Base-by-base conservation (phyloP, 345 rosid genomes). In the Arabidopsis arenosa region DNA sequence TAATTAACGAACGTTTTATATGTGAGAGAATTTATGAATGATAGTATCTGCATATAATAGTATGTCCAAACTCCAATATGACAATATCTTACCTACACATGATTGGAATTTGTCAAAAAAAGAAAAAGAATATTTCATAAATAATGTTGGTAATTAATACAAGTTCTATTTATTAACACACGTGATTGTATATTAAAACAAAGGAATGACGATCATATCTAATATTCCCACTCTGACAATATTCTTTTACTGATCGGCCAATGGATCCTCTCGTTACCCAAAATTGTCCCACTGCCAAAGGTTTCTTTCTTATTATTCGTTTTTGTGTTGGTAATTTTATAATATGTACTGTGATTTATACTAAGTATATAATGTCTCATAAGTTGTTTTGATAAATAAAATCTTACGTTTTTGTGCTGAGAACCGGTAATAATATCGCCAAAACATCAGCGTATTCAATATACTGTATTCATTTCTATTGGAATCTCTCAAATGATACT, bases 181-280 rank as follows among this genome's bases (percentile, higher is more conserved):
- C 80, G 80, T 77, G 76, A 65, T 77, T 53, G 30, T 56, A 65
- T 71, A 64, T 70, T 56, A 37, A 47, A 70, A 76, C 63, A 68
- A 63, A 69, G 18, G 55, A 79, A 74, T 35, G 32, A 55, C 66
- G 67, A 77, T 70, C 76, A 77, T 64, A 64, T 77, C 72, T 64
- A 64, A 64, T 77, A 71, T 77, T 71, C 73, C 76, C 68, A 71
- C 67, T 77, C 76, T 71, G 76, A 64, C 47, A 72, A 71, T 77
- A 77, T 71, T 65, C 76, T 71, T 77, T 58, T 57, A 71, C 80
- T 49, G 76, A 77, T 71, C 80, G 60, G 12, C 72, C 80, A 63
- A 76, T 69, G 65, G 71, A 70, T 76, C 47, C 65, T 76, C 52
- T 62, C 59, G 45, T 77, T 63, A 47, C 80, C 80, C 72, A 77